Conservation (phyloP, 257 asterid species). For the Solanum infundibuliforme region DNA sequence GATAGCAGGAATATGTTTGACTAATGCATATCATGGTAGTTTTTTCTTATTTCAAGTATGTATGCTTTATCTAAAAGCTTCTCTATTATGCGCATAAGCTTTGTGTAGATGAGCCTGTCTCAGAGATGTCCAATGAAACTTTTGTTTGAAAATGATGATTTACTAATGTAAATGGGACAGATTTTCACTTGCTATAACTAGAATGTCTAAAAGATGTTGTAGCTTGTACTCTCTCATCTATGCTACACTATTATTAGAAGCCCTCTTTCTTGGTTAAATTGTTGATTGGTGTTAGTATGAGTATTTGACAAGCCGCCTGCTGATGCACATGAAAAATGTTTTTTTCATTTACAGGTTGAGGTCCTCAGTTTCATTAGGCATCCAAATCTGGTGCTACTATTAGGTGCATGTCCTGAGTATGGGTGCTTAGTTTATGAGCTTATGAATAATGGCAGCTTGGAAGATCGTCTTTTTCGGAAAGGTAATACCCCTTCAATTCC, state of each 20-base stretch:
- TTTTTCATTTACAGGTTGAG: constrained; percentile 34
- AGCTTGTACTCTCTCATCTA: not conserved
- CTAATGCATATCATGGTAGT: not conserved
- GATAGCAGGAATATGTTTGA: not conserved
- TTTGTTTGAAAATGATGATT: not conserved
- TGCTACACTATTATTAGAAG: not conserved
- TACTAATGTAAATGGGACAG: not conserved
- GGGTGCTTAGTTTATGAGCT: constrained; percentile 81
- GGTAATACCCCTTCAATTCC: constrained; percentile 71
- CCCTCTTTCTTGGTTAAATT: not conserved
- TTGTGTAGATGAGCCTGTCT: not conserved
- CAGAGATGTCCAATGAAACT: not conserved
- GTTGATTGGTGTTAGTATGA: not conserved
- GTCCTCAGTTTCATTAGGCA: constrained; percentile 64
- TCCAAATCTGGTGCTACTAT: constrained; percentile 75
- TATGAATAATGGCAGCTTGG: constrained; percentile 74
- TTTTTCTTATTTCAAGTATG: not conserved
- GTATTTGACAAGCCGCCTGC: not conserved
- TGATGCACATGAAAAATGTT: not conserved
- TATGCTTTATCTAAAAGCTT: not conserved
- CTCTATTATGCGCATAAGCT: not conserved
- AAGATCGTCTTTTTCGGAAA: constrained; percentile 56
- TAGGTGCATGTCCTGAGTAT: constrained; percentile 79
- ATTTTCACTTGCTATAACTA: not conserved
- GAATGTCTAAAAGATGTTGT: not conserved